These are phyloP conservation scores for Cardamine resedifolia DNA, from an alignment of 345 rosid genomes.

Conservation along the genomic window DNA sequence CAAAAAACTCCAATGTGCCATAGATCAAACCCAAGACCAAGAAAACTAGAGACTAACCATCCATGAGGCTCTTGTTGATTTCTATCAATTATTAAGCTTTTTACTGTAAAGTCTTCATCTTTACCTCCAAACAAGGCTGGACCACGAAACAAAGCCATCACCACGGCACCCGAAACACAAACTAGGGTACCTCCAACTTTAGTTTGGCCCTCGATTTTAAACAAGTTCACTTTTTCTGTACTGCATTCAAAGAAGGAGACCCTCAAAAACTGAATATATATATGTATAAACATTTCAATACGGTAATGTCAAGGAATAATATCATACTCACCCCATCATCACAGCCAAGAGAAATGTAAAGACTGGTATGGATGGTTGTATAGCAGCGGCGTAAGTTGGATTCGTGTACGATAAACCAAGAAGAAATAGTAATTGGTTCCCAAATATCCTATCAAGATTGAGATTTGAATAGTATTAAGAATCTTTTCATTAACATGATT, in stretches of 20 bases:
- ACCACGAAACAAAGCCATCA: slow-evolving; percentile 89
- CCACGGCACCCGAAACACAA: slow-evolving; percentile 81
- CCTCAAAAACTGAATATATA: no score
- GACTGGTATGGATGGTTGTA: no score
- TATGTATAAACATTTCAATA: no score
- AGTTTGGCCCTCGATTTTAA: slow-evolving; percentile 78
- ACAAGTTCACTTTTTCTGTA: slow-evolving; percentile 81
- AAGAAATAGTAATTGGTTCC: slow-evolving; percentile 91
- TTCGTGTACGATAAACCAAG: slow-evolving; percentile 89
- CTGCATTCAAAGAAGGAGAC: slow-evolving; percentile 52
- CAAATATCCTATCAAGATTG: slow-evolving; percentile 73
- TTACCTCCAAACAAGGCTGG: slow-evolving; percentile 62
- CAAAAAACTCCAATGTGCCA: slow-evolving; percentile 91
- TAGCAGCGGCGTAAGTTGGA: slow-evolving; percentile 94
- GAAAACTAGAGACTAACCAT: slow-evolving; percentile 66
- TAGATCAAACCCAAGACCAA: slow-evolving; percentile 59
- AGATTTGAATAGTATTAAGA: slow-evolving; percentile 17
- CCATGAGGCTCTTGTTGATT: slow-evolving; percentile 69
- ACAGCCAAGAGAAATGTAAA: slow-evolving; percentile 85
- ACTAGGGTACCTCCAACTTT: slow-evolving; percentile 79
- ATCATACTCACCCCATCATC: slow-evolving; percentile 80
- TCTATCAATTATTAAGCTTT: slow-evolving; percentile 49
- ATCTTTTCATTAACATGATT: slow-evolving; percentile 15
- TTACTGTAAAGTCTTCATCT: slow-evolving; percentile 44
- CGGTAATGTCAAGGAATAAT: no score